Conservation (phyloP, 2,329 filamentous ascomycete genomes). For the Penicillium sumatraense region DNA sequence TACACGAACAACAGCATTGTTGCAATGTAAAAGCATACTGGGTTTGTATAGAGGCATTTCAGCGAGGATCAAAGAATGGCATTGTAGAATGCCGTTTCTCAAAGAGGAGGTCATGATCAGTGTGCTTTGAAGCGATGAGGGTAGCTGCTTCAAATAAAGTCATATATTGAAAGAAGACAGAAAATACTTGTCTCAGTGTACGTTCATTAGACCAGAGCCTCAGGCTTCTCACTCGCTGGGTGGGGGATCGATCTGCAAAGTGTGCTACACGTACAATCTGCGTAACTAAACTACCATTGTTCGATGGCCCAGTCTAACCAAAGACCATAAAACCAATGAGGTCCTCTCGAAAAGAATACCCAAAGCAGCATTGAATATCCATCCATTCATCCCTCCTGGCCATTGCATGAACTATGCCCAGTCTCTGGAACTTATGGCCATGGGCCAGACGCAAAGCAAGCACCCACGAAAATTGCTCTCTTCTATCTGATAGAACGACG, state of each 20-base stretch:
- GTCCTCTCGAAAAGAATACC: too few species aligned
- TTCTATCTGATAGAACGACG: slow-evolving; percentile 8
- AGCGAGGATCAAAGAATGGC: background rate
- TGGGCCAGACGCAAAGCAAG: slow-evolving; percentile 15
- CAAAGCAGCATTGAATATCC: background rate
- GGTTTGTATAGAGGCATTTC: background rate
- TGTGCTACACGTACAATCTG: background rate
- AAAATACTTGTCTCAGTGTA: background rate
- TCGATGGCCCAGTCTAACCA: too few species aligned
- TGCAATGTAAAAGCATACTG: slow-evolving; percentile 8
- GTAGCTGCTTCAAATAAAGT: background rate
- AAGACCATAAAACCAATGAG: background rate
- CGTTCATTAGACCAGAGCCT: background rate
- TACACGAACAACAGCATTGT: slow-evolving; percentile 15
- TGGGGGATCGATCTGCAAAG: background rate
- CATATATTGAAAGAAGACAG: background rate
- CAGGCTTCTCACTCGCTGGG: too few species aligned
- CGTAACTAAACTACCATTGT: background rate
- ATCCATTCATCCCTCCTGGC: background rate
- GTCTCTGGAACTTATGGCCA: slow-evolving; percentile 19
- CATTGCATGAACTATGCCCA: slow-evolving; percentile 13
- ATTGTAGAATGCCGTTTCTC: background rate
- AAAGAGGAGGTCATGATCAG: background rate
- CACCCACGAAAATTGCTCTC: slow-evolving; percentile 15
- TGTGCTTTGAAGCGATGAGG: background rate